Percentiles rank a stretch among this genome's conserved stretches.
These are phyloP conservation scores for Xylaria sp. DNA, from an alignment of 2,329 filamentous ascomycete species.

Conservation along the genomic window DNA sequence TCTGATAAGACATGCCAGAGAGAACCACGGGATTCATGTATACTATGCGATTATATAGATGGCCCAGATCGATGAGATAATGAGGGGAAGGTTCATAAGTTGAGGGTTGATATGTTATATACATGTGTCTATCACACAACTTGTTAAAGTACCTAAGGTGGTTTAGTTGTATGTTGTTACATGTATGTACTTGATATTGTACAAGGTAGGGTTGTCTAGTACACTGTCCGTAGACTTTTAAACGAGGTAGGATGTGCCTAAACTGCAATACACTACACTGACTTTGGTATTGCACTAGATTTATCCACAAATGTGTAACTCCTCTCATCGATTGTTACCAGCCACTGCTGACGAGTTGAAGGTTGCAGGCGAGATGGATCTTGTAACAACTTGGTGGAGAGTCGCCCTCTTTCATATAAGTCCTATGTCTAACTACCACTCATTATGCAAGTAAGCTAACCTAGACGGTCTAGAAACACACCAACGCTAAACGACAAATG, in stretches of 20 bases:
- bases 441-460: neutral
- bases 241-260: neutral
- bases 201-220: neutral
- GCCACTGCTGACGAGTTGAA: conserved; percentile 6
- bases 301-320: neutral
- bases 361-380: conserved; percentile 20
- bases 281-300: conserved; percentile 1
- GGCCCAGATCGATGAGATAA: neutral
- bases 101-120: neutral
- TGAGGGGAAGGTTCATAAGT: neutral
- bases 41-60: conserved; percentile 2
- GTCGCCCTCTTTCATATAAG: conserved; percentile 12
- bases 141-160: no score
- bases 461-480: conserved; percentile 14
- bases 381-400: conserved; percentile 31
- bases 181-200: neutral
- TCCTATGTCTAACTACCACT: neutral
- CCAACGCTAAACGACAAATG: conserved; percentile 16
- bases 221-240: neutral
- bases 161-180: no score
- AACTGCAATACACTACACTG: neutral
- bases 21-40: neutral
- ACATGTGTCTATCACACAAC: neutral
- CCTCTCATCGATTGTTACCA: conserved; percentile 2
- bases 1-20: neutral